Percentiles rank a stretch among this genome's conserved stretches.
Conservation (phyloP, 441 rosid species). For the Pelargonium fulgidum region DNA sequence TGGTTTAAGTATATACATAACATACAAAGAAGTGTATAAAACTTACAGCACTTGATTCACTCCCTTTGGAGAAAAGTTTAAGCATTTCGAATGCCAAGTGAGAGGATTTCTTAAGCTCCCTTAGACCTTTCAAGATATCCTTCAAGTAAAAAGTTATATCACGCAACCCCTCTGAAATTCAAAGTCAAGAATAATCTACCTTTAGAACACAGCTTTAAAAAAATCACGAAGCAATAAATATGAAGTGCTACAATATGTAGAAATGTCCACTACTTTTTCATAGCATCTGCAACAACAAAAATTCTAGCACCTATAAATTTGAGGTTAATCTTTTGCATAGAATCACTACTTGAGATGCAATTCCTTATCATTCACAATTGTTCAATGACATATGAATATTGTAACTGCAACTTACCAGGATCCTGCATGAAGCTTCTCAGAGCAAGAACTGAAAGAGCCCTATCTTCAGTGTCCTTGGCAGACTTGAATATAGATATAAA, state of each 20-base stretch:
- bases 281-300: not conserved
- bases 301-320: not conserved
- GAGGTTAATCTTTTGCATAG: not conserved
- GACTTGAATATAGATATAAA: slow-evolving; percentile 45
- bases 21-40: slow-evolving; percentile 9
- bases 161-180: slow-evolving; percentile 43
- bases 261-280: not conserved
- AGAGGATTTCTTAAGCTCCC: slow-evolving; percentile 56
- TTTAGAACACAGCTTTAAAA: not conserved
- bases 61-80: slow-evolving; percentile 49
- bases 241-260: not conserved
- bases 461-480: slow-evolving; percentile 47
- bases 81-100: slow-evolving; percentile 53
- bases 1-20: slow-evolving; percentile 3
- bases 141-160: slow-evolving; percentile 44
- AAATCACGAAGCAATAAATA: not conserved
- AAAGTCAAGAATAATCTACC: slow-evolving; percentile 9
- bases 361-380: not conserved
- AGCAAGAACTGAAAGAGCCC: slow-evolving; percentile 57
- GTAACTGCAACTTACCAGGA: slow-evolving; percentile 36
- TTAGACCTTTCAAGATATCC: slow-evolving; percentile 51
- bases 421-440: slow-evolving; percentile 55
- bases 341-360: not conserved
- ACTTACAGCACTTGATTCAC: slow-evolving; percentile 59
- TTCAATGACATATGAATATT: not conserved